Conservation (phyloP, 1,139 yeast genomes). For the Nakaseomyces bracarensis region DNA sequence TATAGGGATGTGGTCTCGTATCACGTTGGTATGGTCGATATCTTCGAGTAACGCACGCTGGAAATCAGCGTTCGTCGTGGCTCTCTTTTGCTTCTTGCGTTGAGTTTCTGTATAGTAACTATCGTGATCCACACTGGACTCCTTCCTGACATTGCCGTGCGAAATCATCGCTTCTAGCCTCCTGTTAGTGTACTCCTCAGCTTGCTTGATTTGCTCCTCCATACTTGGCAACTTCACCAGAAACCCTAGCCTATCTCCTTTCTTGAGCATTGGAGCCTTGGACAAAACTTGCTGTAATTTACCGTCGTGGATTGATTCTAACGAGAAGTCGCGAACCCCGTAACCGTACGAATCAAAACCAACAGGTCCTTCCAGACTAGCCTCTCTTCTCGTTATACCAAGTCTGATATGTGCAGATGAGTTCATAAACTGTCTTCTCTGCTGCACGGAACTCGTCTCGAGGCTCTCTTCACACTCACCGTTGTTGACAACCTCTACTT, state of each 20-base stretch:
- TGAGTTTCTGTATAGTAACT: slow-evolving; percentile 7
- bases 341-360: slow-evolving; percentile 95
- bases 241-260: slow-evolving; percentile 81
- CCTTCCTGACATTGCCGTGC: slow-evolving; percentile 7
- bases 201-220: slow-evolving; percentile 37
- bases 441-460: slow-evolving; percentile 11
- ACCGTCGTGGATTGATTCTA: slow-evolving; percentile 59
- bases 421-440: slow-evolving; percentile 20
- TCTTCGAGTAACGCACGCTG: slow-evolving; percentile 26
- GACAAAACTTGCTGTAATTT: slow-evolving; percentile 17
- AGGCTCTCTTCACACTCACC: slow-evolving; percentile 15
- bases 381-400: slow-evolving; percentile 79
- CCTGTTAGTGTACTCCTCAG: slow-evolving; percentile 30
- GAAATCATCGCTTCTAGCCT: slow-evolving; percentile 25
- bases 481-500: slow-evolving; percentile 34
- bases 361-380: slow-evolving; percentile 87
- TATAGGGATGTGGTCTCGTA: slow-evolving; percentile 83
- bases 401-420: slow-evolving; percentile 56
- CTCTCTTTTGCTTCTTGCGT: slow-evolving; percentile 16
- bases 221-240: slow-evolving; percentile 60
- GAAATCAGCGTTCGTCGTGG: slow-evolving; percentile 21
- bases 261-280: slow-evolving; percentile 34
- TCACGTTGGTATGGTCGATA: slow-evolving; percentile 31
- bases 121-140: slow-evolving; percentile 9
- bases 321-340: slow-evolving; percentile 76